Percentiles rank a stretch among this genome's conserved stretches.
Conservation (phyloP, 2,329 filamentous ascomycete genomes). For the Xylariaceae sp. region DNA sequence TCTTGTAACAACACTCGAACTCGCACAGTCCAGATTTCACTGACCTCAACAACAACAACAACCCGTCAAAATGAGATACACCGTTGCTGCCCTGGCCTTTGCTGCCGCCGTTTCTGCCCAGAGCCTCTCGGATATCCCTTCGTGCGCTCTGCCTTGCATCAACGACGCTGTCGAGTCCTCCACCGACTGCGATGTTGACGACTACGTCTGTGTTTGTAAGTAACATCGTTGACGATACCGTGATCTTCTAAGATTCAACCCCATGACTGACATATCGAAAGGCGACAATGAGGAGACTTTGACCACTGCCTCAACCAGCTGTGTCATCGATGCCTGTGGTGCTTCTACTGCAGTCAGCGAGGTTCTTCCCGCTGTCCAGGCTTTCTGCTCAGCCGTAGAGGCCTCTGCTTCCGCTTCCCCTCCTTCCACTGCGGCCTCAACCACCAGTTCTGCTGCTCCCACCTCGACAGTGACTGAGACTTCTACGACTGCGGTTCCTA, state of each 20-base stretch:
- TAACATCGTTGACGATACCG: neutral
- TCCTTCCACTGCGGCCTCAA: constrained; percentile 2
- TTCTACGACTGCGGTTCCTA: neutral
- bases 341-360: constrained; percentile 16
- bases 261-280: constrained; percentile 3
- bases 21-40: neutral
- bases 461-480: neutral
- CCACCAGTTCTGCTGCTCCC: constrained; percentile 17
- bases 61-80: constrained; percentile 27
- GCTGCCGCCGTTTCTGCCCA: constrained; percentile 22
- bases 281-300: constrained; percentile 18
- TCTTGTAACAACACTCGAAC: constrained; percentile 6
- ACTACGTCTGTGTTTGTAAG: constrained; percentile 29
- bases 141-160: constrained; percentile 25
- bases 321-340: constrained; percentile 23
- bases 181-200: constrained; percentile 19
- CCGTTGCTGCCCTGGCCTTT: constrained; percentile 19
- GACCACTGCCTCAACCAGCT: constrained; percentile 18
- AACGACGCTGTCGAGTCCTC: constrained; percentile 13
- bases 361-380: constrained; percentile 23
- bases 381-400: constrained; percentile 18
- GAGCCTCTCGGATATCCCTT: constrained; percentile 22
- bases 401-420: neutral
- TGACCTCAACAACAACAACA: neutral
- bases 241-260: neutral